These are phyloP conservation scores for Tylopilus intermedius DNA, from an alignment of 768 basidiomycete genomes.

Conservation along the genomic window DNA sequence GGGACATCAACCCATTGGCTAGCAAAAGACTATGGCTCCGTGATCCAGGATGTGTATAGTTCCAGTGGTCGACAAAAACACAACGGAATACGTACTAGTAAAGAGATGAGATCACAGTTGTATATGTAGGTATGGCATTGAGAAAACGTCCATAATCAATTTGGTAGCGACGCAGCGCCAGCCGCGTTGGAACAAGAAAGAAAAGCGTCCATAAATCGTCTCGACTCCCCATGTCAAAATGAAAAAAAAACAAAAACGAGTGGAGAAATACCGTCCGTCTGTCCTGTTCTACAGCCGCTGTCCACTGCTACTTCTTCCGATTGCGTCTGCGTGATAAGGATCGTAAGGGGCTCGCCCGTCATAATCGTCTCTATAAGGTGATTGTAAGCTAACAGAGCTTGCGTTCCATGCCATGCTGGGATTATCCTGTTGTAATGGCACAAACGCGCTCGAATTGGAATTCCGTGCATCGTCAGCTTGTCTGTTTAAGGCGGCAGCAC, in stretches of 20 bases:
- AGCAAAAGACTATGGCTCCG: background rate
- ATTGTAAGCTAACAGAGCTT: constrained; percentile 44
- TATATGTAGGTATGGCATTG: constrained; percentile 3
- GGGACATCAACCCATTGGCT: no score
- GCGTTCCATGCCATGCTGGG: constrained; percentile 54
- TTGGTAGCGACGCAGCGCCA: background rate
- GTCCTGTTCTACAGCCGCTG: constrained; percentile 21
- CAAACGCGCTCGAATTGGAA: constrained; percentile 67
- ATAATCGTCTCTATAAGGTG: constrained; percentile 34
- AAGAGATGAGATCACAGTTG: constrained; percentile 5
- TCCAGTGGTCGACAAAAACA: background rate
- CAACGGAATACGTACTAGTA: background rate
- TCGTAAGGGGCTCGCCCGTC: constrained; percentile 21
- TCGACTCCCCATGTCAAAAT: background rate
- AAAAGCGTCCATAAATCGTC: constrained; percentile 8
- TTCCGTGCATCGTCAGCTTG: constrained; percentile 28
- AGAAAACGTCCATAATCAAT: constrained; percentile 8
- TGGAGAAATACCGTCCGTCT: background rate
- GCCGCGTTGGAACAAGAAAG: background rate
- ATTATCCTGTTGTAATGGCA: constrained; percentile 65
- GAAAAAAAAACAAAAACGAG: background rate
- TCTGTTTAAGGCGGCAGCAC: constrained; percentile 18
- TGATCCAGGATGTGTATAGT: background rate
- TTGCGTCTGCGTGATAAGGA: constrained; percentile 22
- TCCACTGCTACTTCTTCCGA: constrained; percentile 25